Percentiles rank a stretch among this genome's conserved stretches.
These are phyloP conservation scores for Silene noctiflora DNA, from an alignment of 179 eudicot species.

Conservation along the genomic window DNA sequence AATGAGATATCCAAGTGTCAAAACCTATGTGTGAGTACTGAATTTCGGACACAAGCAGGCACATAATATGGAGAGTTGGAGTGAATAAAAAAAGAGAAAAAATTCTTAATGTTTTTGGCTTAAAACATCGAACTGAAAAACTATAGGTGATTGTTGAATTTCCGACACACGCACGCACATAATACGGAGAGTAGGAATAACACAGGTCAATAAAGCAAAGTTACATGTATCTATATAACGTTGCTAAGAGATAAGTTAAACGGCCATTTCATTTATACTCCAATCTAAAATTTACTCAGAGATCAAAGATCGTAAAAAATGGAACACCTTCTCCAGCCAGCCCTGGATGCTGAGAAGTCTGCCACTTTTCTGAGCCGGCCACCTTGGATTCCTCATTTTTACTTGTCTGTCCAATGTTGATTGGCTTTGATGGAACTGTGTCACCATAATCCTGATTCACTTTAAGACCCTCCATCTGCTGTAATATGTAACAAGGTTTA, in stretches of 20 bases:
- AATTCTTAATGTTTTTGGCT: too few relatives aligned
- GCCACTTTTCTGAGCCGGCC: constrained; percentile 28
- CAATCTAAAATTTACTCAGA: not conserved
- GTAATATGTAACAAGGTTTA: constrained; percentile 12
- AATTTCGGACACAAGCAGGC: not conserved
- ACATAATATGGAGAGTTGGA: not conserved
- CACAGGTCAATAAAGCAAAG: not conserved
- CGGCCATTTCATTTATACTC: not conserved
- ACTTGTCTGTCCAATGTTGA: constrained; percentile 34
- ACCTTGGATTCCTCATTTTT: constrained; percentile 29
- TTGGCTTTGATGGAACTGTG: constrained; percentile 83
- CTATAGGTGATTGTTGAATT: not conserved
- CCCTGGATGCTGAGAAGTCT: constrained; percentile 38
- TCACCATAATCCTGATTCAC: constrained; percentile 66
- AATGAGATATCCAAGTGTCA: not conserved
- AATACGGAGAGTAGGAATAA: not conserved
- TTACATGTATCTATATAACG: not conserved
- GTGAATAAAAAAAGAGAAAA: not conserved
- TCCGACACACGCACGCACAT: not conserved
- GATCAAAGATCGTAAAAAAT: not conserved
- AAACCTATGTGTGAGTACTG: not conserved
- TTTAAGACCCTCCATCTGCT: constrained; percentile 53
- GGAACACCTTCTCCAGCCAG: constrained; percentile 60
- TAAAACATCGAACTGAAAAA: not conserved
- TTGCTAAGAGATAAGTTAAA: not conserved